Evolutionary conservation across 768 basidiomycete species (phyloP).

Genomic region (Tremella mesenterica): DNA sequence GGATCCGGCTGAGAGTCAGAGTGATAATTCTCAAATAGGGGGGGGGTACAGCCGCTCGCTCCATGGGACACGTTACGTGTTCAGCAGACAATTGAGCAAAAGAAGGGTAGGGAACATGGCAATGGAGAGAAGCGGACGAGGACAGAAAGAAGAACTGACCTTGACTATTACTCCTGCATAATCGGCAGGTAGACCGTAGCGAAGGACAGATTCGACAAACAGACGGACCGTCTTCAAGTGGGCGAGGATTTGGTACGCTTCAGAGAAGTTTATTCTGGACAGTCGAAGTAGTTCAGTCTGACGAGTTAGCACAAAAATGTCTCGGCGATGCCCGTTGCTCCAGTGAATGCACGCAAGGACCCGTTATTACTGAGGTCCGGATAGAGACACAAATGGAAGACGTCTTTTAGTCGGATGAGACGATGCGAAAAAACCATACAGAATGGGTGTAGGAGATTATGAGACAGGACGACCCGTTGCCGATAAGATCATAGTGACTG

Average conservation of each 20-base stretch:
- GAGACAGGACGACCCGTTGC: background rate
- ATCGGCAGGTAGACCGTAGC: conserved; percentile 89
- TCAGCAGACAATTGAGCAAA: too few species aligned
- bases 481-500: background rate
- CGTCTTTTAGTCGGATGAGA: too few species aligned
- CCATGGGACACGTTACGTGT: too few species aligned
- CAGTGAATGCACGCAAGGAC: background rate
- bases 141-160: background rate
- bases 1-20: conserved; percentile 60
- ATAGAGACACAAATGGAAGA: too few species aligned
- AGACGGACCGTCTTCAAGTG: conserved; percentile 85
- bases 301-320: conserved; percentile 1
- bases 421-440: too few species aligned
- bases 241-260: conserved; percentile 85
- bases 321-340: background rate
- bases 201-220: conserved; percentile 88
- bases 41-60: too few species aligned
- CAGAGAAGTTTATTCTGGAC: conserved; percentile 91
- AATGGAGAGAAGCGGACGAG: background rate
- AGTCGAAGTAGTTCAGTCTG: conserved; percentile 86
- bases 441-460: too few species aligned
- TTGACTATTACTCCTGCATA: conserved; percentile 66
- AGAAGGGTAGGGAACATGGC: too few species aligned
- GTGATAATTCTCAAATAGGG: too few species aligned
- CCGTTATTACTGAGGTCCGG: too few species aligned